Base-by-base conservation (phyloP, 2,329 filamentous ascomycete species). In the Blastomyces percursus region DNA sequence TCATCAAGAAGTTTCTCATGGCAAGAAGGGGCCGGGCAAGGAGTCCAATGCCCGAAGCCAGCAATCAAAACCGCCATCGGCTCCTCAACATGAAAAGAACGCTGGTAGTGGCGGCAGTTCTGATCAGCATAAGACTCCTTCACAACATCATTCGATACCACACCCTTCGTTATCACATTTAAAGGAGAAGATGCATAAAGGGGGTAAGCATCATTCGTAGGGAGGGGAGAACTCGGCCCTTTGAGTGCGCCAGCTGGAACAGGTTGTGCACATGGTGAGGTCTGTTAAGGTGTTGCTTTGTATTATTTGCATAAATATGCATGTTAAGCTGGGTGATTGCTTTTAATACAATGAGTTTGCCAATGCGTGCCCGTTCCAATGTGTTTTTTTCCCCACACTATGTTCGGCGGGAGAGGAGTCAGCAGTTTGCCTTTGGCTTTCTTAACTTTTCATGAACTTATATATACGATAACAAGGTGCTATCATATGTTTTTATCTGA, bases 111-210 rank as follows among this genome's bases (percentile, higher is more conserved):
- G 9, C 19, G 52, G 14, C 14, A 24, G 14, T 40, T 55, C 52
- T n/a, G 12, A 38, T 32, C 24, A 57, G 35, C 42, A 57, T 40
- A 57, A 38, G 19, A 21, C 32, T 55, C 21, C 44, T 24, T 32
- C 35, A n/a, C 59, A 55, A 35, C 50, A 52, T 55, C 30, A 21
- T 24, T 3, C 44, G 19, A 48, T 48, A 21, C 44, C 44, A 8
- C 44, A 48, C 14, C 27, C 11, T 11, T 48, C 44, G 19, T 11
- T 72, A 24, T 52, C 65, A 14, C 70, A 70, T 38, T 61, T 70
- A 66, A 76, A 72, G 67, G 70, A 71, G 67, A 71, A 72, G 69
- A 70, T 80, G 64, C 69, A 69, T 54, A 66, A 69, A 54, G 67
- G 67, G 14, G 71, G 9, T 38, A 38, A 66, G 56, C 65, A 64